Evolutionary conservation across 257 asterid genomes (phyloP), one percentile per base, ranked within the genome.

Genomic region (Cynanchum wilfordii): DNA sequence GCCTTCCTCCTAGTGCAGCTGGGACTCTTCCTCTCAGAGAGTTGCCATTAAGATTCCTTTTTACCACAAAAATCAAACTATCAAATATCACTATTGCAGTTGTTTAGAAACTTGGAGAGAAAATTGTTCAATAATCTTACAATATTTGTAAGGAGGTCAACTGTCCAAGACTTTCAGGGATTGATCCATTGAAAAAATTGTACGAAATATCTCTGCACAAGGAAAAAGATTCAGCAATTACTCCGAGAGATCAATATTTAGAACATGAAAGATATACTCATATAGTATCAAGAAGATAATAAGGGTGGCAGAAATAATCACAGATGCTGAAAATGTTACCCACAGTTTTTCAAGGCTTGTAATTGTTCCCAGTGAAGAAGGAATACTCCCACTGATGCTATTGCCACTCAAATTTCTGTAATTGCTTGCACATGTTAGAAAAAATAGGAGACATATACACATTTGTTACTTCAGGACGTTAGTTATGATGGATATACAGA

Each of bases 321-420:
- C 40, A 40, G 58, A 44, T 67, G 47, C 47, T 50, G 47, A 38
- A 69, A 17, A 69, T 45, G 68, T 70, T 71, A 84, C 96, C 86
- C 77, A 95, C 99, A 92, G 73, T 76, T 71, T 87, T 81, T 92
- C 91, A 63, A 95, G 81, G 79, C 82, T 77, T 68, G 84, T 66
- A 78, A 95, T 72, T 51, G 80, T 76, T 76, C 98, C 99, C 69
- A 95, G 87, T 47, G 97, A 83, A 8, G 92, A 84, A 22, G 99
- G 97, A 80, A 95, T 90, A 70, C 27, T 79, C 68, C 97, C 98
- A 44, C 88, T 81, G 73, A 92, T 88, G 85, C 94, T 85, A 86
- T 95, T 92, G 52, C 97, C 95, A 36, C 98, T 92, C 84, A 95
- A 83, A 77, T 95, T 95, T 87, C 99, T 95, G 94, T 67, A 76